Evolutionary conservation across 75 land plant genomes (phyloP), one percentile per base, ranked within the genome.

Genomic region (Cupressus sempervirens): DNA sequence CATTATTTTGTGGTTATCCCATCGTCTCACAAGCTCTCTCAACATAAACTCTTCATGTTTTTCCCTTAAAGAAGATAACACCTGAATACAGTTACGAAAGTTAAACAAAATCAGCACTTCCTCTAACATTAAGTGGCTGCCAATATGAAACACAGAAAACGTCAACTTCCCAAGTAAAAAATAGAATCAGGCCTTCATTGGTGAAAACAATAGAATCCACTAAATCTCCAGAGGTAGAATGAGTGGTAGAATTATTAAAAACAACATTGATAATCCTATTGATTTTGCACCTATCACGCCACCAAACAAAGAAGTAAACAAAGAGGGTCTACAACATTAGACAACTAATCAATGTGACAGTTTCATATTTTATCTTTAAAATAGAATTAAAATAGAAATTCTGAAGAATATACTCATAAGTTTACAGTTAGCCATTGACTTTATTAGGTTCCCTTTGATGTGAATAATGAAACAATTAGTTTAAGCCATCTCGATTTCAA

Each of bases 1-100:
- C 98, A 96, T 96, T 32, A 93, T 87, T 80, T 96, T 94, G 87
- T 96, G 98, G 82, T 96, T 94, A 23, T 84, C 84, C 98, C 98
- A 96, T 82, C 98, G 90, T 83, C 86, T 88, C 40, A 96, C 96
- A 46, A 96, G 95, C 85, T 96, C 98, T 73, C 93, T 93, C 80
- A 96, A 84, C 98, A 96, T 94, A 72, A 94, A 96, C 84, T 96
- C 96, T 80, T 96, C 94, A 86, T 94, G 96, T 82, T 94, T 96
- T 74, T 92, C 97, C 76, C 94, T 91, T 77, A 96, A 77, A 5
- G 94, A 91, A 53, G 98, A 95, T 87, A 96, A 81, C 1, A 94
- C 96, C 98, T 96, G 58, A 82, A 23, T 43, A 53, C 29, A 86
- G 62, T 29, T 80, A 83, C 30, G 35, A 18, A 7, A 76, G 43